Evolutionary conservation across 2,329 filamentous ascomycete genomes (phyloP), one percentile per base, ranked within the genome.

Genomic region (Fusarium subglutinans): DNA sequence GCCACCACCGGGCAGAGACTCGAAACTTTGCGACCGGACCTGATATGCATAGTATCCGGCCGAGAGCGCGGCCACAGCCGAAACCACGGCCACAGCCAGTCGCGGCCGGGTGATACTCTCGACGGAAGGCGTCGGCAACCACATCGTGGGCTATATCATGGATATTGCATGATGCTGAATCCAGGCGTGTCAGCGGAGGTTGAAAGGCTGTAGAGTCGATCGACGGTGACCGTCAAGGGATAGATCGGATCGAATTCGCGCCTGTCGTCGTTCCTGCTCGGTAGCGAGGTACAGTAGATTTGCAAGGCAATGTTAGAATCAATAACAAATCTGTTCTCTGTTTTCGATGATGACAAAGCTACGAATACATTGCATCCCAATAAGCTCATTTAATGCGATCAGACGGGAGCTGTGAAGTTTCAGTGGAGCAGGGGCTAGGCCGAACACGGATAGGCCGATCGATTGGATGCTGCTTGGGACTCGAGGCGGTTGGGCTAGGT

Each of bases 11-110:
- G 75, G 78, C 47, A 75, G 64, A 55, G 63, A 63, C 40, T 78
- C 70, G 75, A 73, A 66, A 24, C 41, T 48, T 68, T 69, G 70
- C 76, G 77, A 72, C 76, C 74, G 69, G 74, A 76, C 81, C 76
- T 79, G 79, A 79, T 91, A 92, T 75, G 90, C 82, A 64, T 90
- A 87, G 78, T 90, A 93, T 64, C 87, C 86, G 62, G 88, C 82
- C 55, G 88, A 90, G 17, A 85, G 86, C 48, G 89, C 88, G 4
- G 89, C 88, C 51, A 90, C 80, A 51, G 87, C 87, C 43, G 90
- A 88, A 44, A 90, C 77, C 30, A 90, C 74, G 57, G 89, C 85
- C 33, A 93, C 84, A 64, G 89, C 86, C 64, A 90, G 77, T 66
- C 88, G 86, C 54, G 87, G 86, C 75, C 89, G 85, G 62, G 86